Conservation (phyloP, 2,329 filamentous ascomycete genomes). For the Ophiostoma sp. region DNA sequence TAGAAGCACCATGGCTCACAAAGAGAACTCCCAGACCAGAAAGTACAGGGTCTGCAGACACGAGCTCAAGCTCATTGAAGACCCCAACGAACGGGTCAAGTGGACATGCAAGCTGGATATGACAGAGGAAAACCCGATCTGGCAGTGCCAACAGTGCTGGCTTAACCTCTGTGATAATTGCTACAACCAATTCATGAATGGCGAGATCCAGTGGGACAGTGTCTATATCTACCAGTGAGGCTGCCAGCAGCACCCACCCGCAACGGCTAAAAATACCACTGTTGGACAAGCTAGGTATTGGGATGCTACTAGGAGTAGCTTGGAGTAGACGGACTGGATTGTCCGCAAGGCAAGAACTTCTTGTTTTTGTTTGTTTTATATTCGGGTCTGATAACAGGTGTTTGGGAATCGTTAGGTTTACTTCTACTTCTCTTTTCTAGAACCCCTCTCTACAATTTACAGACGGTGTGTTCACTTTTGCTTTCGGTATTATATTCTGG, state of each 20-base stretch:
- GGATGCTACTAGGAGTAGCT: not conserved
- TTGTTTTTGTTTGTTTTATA: not conserved
- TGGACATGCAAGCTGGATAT: slow-evolving; percentile 62
- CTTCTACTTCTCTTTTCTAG: not conserved
- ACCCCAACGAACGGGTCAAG: slow-evolving; percentile 52
- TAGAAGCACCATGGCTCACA: not conserved
- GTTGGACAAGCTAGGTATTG: not conserved
- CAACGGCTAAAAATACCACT: not conserved
- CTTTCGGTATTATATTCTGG: not conserved
- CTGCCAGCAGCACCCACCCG: too few species aligned
- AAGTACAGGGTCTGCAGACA: slow-evolving; percentile 9
- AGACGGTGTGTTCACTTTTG: too few species aligned
- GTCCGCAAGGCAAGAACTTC: not conserved
- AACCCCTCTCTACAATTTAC: too few species aligned
- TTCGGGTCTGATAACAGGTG: not conserved
- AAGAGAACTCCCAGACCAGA: not conserved
- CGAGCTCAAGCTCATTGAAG: slow-evolving; percentile 1
- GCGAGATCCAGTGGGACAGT: not conserved
- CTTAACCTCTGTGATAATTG: slow-evolving; percentile 59
- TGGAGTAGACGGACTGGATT: not conserved
- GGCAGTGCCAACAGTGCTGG: slow-evolving; percentile 64
- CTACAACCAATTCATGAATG: slow-evolving; percentile 5
- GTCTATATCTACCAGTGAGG: not conserved
- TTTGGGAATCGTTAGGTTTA: not conserved
- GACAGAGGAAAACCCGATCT: slow-evolving; percentile 62